Percentiles rank a stretch among this genome's conserved stretches.
Evolutionary conservation across 176 grass and related monocot genomes (phyloP).

Genomic region (Tillandsia fasciculata): DNA sequence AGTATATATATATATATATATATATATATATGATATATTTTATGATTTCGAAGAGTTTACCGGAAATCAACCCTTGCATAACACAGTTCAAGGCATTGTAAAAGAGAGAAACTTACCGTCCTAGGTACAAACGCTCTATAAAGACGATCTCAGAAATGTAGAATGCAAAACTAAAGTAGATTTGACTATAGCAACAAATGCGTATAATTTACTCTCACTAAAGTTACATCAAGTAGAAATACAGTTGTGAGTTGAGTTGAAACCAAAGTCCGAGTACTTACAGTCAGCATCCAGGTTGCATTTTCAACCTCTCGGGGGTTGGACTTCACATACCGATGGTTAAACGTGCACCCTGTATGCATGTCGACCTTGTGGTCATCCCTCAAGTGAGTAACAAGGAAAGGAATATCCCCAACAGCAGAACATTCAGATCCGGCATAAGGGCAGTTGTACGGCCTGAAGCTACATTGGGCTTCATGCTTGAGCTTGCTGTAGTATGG

Average conservation of each 20-base stretch:
- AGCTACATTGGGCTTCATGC: slow-evolving; percentile 79
- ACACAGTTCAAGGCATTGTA: too few species aligned
- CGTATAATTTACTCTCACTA: not conserved
- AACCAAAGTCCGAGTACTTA: slow-evolving; percentile 32
- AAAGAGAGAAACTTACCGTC: too few species aligned
- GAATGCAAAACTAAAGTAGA: not conserved
- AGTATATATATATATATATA: too few species aligned
- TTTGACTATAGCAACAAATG: not conserved
- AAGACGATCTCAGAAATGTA: not conserved
- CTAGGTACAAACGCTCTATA: not conserved
- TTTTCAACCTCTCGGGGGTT: slow-evolving; percentile 91
- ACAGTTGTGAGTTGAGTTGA: not conserved
- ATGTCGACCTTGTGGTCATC: slow-evolving; percentile 93
- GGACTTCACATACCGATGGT: slow-evolving; percentile 94
- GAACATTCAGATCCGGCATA: slow-evolving; percentile 90
- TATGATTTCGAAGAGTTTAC: too few species aligned
- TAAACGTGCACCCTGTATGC: slow-evolving; percentile 86
- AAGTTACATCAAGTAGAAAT: not conserved
- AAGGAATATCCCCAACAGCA: slow-evolving; percentile 60
- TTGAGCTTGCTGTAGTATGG: slow-evolving; percentile 86
- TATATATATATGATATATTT: too few species aligned
- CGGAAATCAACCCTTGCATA: too few species aligned
- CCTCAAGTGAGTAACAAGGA: slow-evolving; percentile 73
- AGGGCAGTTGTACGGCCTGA: slow-evolving; percentile 89
- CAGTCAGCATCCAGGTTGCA: slow-evolving; percentile 95